Evolutionary conservation across 441 rosid species (phyloP).

Genomic region (Aquilaria agallochum): DNA sequence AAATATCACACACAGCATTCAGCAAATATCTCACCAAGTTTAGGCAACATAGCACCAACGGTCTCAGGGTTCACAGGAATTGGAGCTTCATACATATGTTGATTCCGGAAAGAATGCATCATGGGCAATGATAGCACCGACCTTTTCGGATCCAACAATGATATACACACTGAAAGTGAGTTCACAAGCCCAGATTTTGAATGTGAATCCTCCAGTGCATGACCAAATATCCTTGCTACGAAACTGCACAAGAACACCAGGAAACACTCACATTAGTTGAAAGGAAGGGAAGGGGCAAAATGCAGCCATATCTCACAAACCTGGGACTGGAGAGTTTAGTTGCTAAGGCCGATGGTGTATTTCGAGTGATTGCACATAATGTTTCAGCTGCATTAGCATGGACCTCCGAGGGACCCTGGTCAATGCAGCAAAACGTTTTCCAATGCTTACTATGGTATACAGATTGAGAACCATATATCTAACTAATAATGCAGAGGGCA

Average conservation of each 20-base stretch:
- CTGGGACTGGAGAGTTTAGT: slow-evolving; percentile 83
- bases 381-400: slow-evolving; percentile 97
- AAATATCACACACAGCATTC: background rate
- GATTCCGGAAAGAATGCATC: slow-evolving; percentile 84
- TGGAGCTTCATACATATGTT: slow-evolving; percentile 78
- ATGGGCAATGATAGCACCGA: slow-evolving; percentile 64
- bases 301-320: slow-evolving; percentile 34
- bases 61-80: slow-evolving; percentile 83
- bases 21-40: slow-evolving; percentile 56
- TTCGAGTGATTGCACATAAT: slow-evolving; percentile 86
- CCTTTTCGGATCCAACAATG: slow-evolving; percentile 91
- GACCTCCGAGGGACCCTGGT: slow-evolving; percentile 82
- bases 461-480: no score
- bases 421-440: slow-evolving; percentile 26
- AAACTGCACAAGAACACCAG: slow-evolving; percentile 48
- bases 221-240: slow-evolving; percentile 83
- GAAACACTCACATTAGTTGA: slow-evolving; percentile 8
- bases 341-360: slow-evolving; percentile 88
- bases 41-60: slow-evolving; percentile 88
- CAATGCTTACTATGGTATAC: slow-evolving; percentile 8
- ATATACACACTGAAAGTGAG: slow-evolving; percentile 93
- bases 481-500: no score
- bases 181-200: slow-evolving; percentile 93
- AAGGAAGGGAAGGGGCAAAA: slow-evolving; percentile 2
- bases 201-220: slow-evolving; percentile 87